Evolutionary conservation across 805 yeast species (phyloP).

Genomic region (Zygotorulaspora chibaensis): DNA sequence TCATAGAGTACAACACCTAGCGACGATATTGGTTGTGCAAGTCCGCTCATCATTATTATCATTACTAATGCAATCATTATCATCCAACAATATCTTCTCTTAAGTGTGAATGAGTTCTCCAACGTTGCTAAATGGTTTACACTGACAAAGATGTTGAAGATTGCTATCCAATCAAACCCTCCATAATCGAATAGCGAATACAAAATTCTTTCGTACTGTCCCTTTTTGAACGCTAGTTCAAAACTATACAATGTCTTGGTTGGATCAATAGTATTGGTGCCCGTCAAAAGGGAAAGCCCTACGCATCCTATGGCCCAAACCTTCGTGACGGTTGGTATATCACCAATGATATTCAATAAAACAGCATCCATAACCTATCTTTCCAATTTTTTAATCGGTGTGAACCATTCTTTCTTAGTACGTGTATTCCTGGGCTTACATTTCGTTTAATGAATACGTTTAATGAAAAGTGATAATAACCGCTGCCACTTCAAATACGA

Average conservation of each 20-base stretch:
- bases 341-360: slow-evolving; percentile 26
- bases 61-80: slow-evolving; percentile 15
- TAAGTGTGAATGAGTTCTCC: slow-evolving; percentile 26
- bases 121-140: slow-evolving; percentile 24
- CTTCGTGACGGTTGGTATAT: slow-evolving; percentile 41
- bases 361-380: slow-evolving; percentile 30
- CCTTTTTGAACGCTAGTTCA: slow-evolving; percentile 39
- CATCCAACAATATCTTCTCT: slow-evolving; percentile 29
- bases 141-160: slow-evolving; percentile 22
- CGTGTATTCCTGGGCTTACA: background rate
- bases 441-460: background rate
- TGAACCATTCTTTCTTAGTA: too few species aligned
- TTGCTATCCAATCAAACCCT: slow-evolving; percentile 19
- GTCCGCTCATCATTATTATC: slow-evolving; percentile 22
- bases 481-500: background rate
- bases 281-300: slow-evolving; percentile 34
- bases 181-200: slow-evolving; percentile 41
- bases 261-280: slow-evolving; percentile 33
- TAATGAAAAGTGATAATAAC: background rate
- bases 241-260: slow-evolving; percentile 35
- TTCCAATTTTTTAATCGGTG: background rate
- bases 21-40: slow-evolving; percentile 28
- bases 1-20: slow-evolving; percentile 27
- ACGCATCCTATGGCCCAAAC: slow-evolving; percentile 37
- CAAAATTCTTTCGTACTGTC: slow-evolving; percentile 37